Evolutionary conservation across 2,329 filamentous ascomycete genomes (phyloP).

Genomic region (Nigrospora oryzae): DNA sequence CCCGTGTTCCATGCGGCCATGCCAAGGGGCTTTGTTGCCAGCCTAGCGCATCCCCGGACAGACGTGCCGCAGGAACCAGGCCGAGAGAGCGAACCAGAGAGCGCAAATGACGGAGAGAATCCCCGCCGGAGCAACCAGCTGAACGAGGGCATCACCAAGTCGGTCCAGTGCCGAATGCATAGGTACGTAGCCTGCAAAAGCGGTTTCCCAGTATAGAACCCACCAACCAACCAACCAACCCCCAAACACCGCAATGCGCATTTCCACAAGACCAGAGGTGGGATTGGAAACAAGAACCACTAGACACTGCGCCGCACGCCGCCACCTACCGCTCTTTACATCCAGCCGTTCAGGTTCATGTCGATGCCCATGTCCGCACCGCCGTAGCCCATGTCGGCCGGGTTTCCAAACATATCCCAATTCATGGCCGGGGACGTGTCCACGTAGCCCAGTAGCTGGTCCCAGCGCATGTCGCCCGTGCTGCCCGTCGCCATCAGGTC

Average conservation of each 20-base stretch:
- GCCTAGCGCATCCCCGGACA: too few relatives aligned
- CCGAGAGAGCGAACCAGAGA: too few relatives aligned
- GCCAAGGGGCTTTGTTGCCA: too few relatives aligned
- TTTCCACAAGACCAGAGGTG: neutral
- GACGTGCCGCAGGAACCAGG: too few relatives aligned
- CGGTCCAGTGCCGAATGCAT: too few relatives aligned
- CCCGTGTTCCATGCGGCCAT: too few relatives aligned
- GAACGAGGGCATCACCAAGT: too few relatives aligned
- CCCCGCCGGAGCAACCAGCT: too few relatives aligned
- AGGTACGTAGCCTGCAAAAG: too few relatives aligned
- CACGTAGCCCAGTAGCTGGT: slow-evolving; percentile 21
- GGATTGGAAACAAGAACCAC: neutral
- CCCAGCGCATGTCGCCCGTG: slow-evolving; percentile 16
- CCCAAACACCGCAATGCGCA: neutral
- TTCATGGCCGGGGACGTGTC: slow-evolving; percentile 14
- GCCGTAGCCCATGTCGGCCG: slow-evolving; percentile 5
- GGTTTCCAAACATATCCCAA: slow-evolving; percentile 21
- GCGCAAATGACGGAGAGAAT: too few relatives aligned
- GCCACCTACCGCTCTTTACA: neutral
- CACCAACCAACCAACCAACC: too few relatives aligned
- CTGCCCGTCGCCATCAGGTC: slow-evolving; percentile 3
- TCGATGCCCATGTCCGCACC: neutral
- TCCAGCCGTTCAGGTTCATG: slow-evolving; percentile 5
- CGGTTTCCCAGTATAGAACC: too few relatives aligned
- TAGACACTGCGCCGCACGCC: neutral